Percentiles rank a stretch among this genome's conserved stretches.
phyloP scores from a whole-genome alignment of 148 eudicot genomes.

The Tetragonia tetragonoides region DNA sequence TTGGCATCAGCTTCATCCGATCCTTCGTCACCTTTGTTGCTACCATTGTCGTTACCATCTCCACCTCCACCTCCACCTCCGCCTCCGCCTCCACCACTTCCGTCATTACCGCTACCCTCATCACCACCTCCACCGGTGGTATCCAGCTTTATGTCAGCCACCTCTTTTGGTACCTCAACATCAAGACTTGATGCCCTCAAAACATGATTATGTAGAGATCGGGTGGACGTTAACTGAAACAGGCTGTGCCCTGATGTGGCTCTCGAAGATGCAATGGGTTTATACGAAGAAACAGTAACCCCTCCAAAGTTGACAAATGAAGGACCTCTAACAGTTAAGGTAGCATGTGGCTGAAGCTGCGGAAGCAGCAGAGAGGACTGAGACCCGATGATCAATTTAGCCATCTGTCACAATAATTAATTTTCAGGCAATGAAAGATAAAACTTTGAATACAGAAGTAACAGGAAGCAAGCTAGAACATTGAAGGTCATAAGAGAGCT shows the following conservation, averaged over 20 bases:
- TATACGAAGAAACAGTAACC: slow-evolving; percentile 19
- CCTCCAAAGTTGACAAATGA: slow-evolving; percentile 12
- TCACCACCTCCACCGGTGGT: slow-evolving; percentile 47
- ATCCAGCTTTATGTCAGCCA: slow-evolving; percentile 37
- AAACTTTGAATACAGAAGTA: neutral
- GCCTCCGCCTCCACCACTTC: slow-evolving; percentile 41
- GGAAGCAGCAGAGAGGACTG: slow-evolving; percentile 44
- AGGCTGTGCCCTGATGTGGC: slow-evolving; percentile 13
- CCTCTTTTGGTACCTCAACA: slow-evolving; percentile 22
- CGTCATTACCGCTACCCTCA: slow-evolving; percentile 24
- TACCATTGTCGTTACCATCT: slow-evolving; percentile 33
- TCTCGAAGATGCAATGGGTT: slow-evolving; percentile 13
- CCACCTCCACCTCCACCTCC: slow-evolving; percentile 49
- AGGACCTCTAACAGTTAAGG: slow-evolving; percentile 12
- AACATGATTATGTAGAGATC: slow-evolving; percentile 21
- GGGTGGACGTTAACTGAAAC: slow-evolving; percentile 8
- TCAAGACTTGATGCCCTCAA: slow-evolving; percentile 34
- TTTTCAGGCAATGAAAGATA: neutral
- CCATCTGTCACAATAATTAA: slow-evolving; percentile 34
- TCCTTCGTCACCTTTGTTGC: slow-evolving; percentile 31
- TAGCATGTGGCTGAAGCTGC: slow-evolving; percentile 31
- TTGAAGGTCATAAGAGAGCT: neutral
- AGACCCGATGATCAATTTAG: slow-evolving; percentile 27
- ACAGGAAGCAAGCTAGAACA: neutral
- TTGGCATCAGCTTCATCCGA: slow-evolving; percentile 40